Evolutionary conservation across 2,329 filamentous ascomycete genomes (phyloP).

Genomic region (Anthostomella pinea): DNA sequence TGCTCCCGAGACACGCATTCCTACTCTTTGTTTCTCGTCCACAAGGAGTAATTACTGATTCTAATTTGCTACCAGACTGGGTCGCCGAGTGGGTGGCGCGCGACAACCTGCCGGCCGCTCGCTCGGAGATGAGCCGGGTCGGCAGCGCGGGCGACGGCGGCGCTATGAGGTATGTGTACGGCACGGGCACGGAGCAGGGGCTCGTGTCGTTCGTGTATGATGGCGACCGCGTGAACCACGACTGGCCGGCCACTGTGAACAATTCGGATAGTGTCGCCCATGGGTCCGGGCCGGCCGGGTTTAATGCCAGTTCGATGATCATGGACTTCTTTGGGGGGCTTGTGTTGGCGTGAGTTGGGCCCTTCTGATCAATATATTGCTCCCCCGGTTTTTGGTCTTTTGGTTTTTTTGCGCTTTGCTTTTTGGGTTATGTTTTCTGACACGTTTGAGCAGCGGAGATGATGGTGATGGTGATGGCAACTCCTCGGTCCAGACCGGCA

Average conservation of each 20-base stretch:
- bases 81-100: slow-evolving; percentile 37
- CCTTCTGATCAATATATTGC: background rate
- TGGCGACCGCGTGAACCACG: slow-evolving; percentile 26
- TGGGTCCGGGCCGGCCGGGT: slow-evolving; percentile 17
- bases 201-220: slow-evolving; percentile 26
- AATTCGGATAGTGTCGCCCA: slow-evolving; percentile 23
- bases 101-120: slow-evolving; percentile 19
- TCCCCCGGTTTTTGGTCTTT: too few species aligned
- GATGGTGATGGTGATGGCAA: too few species aligned
- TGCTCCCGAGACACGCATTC: too few species aligned
- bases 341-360: slow-evolving; percentile 5
- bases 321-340: slow-evolving; percentile 26
- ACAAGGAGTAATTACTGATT: too few species aligned
- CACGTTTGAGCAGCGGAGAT: too few species aligned
- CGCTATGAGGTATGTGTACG: slow-evolving; percentile 14
- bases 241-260: slow-evolving; percentile 23
- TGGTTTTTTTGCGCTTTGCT: too few species aligned
- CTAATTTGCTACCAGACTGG: too few species aligned
- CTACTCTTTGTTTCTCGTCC: too few species aligned
- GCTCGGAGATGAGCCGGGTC: background rate
- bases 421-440: too few species aligned
- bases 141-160: slow-evolving; percentile 12
- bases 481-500: too few species aligned
- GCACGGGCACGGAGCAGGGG: slow-evolving; percentile 8
- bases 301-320: slow-evolving; percentile 25